These are phyloP conservation scores for Camelina hispida DNA, from an alignment of 345 rosid genomes.

Conservation along the genomic window DNA sequence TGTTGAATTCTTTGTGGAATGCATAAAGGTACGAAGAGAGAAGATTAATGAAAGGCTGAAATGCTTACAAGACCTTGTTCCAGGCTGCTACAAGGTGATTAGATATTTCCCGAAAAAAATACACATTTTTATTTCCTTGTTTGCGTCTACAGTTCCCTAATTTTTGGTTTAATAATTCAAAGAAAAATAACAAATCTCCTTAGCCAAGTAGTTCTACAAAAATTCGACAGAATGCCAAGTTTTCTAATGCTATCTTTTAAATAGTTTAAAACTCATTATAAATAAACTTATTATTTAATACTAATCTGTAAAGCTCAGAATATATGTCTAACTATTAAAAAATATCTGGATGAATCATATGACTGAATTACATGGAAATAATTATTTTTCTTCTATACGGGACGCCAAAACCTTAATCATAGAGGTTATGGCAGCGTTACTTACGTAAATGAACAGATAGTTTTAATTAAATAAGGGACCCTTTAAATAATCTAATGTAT, in stretches of 20 bases:
- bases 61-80: slow-evolving; percentile 69
- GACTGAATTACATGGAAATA: not conserved
- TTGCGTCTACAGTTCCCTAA: not conserved
- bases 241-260: not conserved
- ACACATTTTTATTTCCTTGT: not conserved
- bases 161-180: not conserved
- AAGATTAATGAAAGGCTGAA: slow-evolving; percentile 68
- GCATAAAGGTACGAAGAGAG: slow-evolving; percentile 65
- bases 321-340: not conserved
- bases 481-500: not conserved
- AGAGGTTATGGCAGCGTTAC: slow-evolving; percentile 15
- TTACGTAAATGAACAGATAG: not conserved
- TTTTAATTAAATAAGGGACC: not conserved
- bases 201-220: not conserved
- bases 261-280: not conserved
- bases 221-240: slow-evolving; percentile 6
- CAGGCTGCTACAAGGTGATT: slow-evolving; percentile 70
- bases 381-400: not conserved
- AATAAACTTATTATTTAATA: not conserved
- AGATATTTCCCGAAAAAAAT: not conserved
- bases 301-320: not conserved
- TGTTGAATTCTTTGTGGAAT: slow-evolving; percentile 16
- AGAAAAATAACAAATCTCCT: not conserved
- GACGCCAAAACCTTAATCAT: not conserved
- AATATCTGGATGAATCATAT: not conserved